A percentile compares a stretch with the other conserved stretches of the same genome.
Evolutionary conservation across 176 grass and related monocot species (phyloP).

Genomic region (Cymbopogon citratus): DNA sequence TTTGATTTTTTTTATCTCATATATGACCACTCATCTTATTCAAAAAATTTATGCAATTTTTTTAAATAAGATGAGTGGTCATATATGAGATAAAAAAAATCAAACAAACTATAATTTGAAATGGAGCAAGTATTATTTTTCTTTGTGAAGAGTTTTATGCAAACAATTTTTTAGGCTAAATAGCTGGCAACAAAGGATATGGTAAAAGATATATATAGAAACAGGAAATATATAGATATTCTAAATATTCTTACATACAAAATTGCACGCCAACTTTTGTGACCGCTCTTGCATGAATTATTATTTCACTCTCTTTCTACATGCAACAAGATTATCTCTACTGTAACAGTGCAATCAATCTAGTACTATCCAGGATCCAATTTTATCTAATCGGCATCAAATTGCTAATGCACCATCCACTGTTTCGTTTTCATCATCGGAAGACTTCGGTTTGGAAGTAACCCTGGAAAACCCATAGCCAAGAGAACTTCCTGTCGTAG

Average conservation of each 20-base stretch:
- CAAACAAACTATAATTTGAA: too few species aligned
- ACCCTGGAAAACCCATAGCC: constrained; percentile 84
- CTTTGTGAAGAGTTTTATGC: too few species aligned
- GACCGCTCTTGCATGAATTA: background rate
- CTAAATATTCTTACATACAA: constrained; percentile 33
- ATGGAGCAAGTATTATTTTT: too few species aligned
- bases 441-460: constrained; percentile 47
- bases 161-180: too few species aligned
- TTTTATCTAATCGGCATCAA: constrained; percentile 8
- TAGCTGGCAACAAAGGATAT: background rate
- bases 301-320: constrained; percentile 41
- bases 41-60: too few species aligned
- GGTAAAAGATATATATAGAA: background rate
- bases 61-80: too few species aligned
- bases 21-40: too few species aligned
- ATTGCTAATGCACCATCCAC: constrained; percentile 68
- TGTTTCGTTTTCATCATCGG: constrained; percentile 64
- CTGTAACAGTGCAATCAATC: constrained; percentile 28
- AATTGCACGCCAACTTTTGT: constrained; percentile 6
- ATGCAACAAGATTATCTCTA: constrained; percentile 30
- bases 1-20: too few species aligned
- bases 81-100: too few species aligned
- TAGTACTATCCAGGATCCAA: background rate
- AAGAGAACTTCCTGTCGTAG: constrained; percentile 66
- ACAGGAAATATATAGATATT: background rate